Evolutionary conservation across 2,329 filamentous ascomycete genomes (phyloP), one percentile per base, ranked within the genome.

Genomic region (Blastomyces emzantsi): DNA sequence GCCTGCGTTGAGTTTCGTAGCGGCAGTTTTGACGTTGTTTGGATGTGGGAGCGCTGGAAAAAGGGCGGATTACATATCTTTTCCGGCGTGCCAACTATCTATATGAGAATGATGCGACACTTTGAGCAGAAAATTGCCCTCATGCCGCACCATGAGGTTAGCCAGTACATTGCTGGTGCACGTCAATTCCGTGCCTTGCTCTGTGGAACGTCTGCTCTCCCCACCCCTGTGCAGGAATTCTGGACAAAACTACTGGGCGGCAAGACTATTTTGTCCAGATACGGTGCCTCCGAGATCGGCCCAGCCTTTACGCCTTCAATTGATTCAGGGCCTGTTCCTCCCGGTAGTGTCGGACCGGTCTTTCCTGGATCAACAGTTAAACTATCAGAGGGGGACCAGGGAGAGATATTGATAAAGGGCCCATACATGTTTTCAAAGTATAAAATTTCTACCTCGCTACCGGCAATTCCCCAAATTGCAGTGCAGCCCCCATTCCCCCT

Each of bases 241-340:
- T 67, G 66, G 66, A 62, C 47, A 19, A 55, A 60, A 63, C 75
- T 66, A 63, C 58, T 71, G 62, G 65, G 62, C 54, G 55, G 62
- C 45, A 63, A 62, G 41, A 62, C 61, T 28, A 64, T 65, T 36
- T 47, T 65, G 28, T 66, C 64, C n/a, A 63, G 64, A 61, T 79
- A 78, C 62, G 76, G 77, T 1, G 74, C 76, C 0, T 77, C 76
- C 0, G 77, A 78, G 60, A 73, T 76, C 63, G 74, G 76, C 0
- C 75, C 76, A 5, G 68, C 77, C 1, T 76, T 78, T 67, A 78
- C 74, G 57, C 73, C 75, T 59, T 71, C 72, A 1, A 62, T 76
- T 13, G 59, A 65, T 22, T 61, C 43, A 36, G 66, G 65, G 43
- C 62, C 68, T 11, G 65, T 70, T 30, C 71, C 71, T 1, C 67